Percentiles rank a stretch among this genome's conserved stretches.
Conservation (phyloP, 345 rosid genomes). For the Gossypium raimondii region DNA sequence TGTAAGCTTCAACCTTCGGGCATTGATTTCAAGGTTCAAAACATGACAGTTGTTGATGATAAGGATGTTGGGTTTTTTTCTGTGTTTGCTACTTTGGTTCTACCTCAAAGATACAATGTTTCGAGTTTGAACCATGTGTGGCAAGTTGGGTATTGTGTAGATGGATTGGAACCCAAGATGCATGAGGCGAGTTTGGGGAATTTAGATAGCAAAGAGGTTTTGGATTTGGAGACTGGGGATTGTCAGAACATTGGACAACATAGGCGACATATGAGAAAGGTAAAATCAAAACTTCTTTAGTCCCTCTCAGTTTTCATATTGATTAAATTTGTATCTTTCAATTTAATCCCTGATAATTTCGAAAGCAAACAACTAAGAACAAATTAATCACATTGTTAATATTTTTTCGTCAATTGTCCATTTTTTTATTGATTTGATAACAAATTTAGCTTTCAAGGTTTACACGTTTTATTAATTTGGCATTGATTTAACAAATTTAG, state of each 20-base stretch:
- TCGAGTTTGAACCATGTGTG: constrained; percentile 41
- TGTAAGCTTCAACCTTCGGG: constrained; percentile 36
- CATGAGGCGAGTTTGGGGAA: constrained; percentile 35
- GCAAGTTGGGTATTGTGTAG: constrained; percentile 40
- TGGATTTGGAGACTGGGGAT: constrained; percentile 17
- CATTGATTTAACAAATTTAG: too few species aligned
- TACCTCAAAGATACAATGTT: constrained; percentile 31
- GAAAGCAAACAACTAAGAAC: too few species aligned
- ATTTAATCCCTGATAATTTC: too few species aligned
- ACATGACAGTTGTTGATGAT: not conserved
- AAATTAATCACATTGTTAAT: too few species aligned
- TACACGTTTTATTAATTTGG: too few species aligned
- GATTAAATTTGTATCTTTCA: too few species aligned
- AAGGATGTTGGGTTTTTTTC: not conserved
- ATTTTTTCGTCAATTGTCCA: too few species aligned
- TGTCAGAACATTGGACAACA: not conserved
- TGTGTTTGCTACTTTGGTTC: constrained; percentile 25
- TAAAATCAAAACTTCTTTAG: not conserved
- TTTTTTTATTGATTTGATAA: too few species aligned
- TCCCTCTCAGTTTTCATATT: too few species aligned
- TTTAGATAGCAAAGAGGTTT: constrained; percentile 40
- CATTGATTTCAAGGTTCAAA: constrained; percentile 11
- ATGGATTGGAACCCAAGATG: constrained; percentile 25
- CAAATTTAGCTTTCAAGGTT: too few species aligned
- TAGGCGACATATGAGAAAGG: constrained; percentile 26